These are phyloP conservation scores for Panicum virgatum DNA, from an alignment of 202 grass and related monocot species.

Conservation along the genomic window DNA sequence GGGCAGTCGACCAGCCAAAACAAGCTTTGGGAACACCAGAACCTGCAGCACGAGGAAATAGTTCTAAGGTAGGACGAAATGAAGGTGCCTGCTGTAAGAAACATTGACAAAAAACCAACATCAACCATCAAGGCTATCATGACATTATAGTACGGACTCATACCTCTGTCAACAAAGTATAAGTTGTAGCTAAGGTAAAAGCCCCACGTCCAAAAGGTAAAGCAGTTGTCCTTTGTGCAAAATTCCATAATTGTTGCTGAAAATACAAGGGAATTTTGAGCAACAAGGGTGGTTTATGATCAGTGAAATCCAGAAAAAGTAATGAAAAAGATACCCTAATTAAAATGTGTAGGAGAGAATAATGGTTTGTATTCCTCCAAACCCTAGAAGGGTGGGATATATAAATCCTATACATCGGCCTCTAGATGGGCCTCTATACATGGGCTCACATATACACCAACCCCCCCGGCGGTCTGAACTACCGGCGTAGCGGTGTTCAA, in stretches of 20 bases:
- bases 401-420: no score
- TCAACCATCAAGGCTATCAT: conserved; percentile 19
- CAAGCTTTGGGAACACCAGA: conserved; percentile 88
- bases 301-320: conserved; percentile 9
- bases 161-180: conserved; percentile 94
- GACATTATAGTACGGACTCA: conserved; percentile 7
- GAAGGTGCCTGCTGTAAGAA: neutral
- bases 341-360: no score
- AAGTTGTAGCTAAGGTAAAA: conserved; percentile 94
- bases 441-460: no score
- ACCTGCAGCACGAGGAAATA: conserved; percentile 57
- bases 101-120: conserved; percentile 23
- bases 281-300: conserved; percentile 7
- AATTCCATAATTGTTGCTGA: conserved; percentile 98
- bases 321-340: neutral
- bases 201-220: conserved; percentile 92
- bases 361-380: no score
- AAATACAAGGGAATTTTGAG: conserved; percentile 29
- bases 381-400: no score
- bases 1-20: conserved; percentile 89
- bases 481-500: no score
- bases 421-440: no score
- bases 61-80: conserved; percentile 18
- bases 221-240: conserved; percentile 96
- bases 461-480: no score